These are phyloP conservation scores for Puccinia novopanici DNA, from an alignment of 1,284 basidiomycete species.

Conservation along the genomic window DNA sequence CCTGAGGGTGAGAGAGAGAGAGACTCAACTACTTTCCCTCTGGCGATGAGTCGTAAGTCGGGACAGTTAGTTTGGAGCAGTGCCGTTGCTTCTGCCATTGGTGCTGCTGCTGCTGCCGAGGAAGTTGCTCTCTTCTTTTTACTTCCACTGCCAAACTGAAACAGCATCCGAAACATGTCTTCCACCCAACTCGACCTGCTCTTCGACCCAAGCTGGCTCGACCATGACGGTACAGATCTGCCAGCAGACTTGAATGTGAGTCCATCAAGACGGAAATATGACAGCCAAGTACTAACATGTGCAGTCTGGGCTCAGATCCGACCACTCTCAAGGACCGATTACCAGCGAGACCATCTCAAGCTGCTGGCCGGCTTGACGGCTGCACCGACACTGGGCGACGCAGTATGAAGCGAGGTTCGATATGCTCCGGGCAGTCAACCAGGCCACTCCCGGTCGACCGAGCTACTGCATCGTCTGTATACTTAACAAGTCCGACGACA, in stretches of 20 bases:
- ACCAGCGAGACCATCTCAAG: constrained; percentile 39
- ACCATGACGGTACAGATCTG: background rate
- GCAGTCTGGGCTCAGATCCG: constrained; percentile 15
- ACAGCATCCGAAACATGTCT: constrained; percentile 1
- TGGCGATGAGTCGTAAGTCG: constrained; percentile 69
- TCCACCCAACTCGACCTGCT: background rate
- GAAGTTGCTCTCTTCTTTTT: background rate
- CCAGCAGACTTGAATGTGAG: constrained; percentile 25
- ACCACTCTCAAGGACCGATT: constrained; percentile 43
- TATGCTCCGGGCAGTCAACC: constrained; percentile 17
- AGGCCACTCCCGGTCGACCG: constrained; percentile 3
- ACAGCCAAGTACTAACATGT: too few species aligned
- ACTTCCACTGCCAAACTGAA: background rate
- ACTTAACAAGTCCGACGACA: constrained; percentile 52
- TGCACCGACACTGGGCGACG: constrained; percentile 21
- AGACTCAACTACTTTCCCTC: constrained; percentile 72
- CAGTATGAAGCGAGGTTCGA: constrained; percentile 43
- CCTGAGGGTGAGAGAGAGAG: background rate
- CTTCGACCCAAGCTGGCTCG: background rate
- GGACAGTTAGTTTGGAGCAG: constrained; percentile 59
- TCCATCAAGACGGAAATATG: background rate
- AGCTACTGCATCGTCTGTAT: constrained; percentile 43
- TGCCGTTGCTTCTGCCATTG: background rate
- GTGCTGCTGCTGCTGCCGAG: background rate
- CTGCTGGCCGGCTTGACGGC: constrained; percentile 31